Conservation (phyloP, 768 basidiomycete genomes). For the Hypsizygus marmoreus region DNA sequence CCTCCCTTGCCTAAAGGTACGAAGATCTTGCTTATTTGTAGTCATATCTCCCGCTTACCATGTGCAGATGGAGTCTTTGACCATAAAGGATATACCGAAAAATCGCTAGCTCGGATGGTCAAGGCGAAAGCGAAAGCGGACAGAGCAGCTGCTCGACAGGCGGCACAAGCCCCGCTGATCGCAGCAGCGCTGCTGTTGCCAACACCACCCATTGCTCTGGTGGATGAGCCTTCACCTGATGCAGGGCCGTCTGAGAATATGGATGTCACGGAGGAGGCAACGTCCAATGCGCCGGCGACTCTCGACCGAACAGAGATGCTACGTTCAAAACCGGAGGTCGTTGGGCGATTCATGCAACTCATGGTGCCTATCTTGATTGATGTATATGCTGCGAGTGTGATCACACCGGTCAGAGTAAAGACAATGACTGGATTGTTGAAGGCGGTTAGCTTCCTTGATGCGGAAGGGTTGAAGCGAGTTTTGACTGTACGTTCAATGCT, state of each 20-base stretch:
- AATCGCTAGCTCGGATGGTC: slow-evolving; percentile 70
- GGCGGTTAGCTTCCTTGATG: slow-evolving; percentile 86
- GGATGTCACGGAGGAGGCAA: slow-evolving; percentile 41
- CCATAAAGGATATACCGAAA: slow-evolving; percentile 87
- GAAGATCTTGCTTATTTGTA: slow-evolving; percentile 12
- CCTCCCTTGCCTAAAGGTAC: slow-evolving; percentile 91
- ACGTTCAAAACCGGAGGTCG: slow-evolving; percentile 71
- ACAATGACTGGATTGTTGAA: slow-evolving; percentile 87
- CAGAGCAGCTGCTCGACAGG: slow-evolving; percentile 68
- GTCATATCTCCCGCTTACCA: slow-evolving; percentile 6
- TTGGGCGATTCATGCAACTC: slow-evolving; percentile 83
- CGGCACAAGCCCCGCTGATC: slow-evolving; percentile 33
- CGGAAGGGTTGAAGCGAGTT: slow-evolving; percentile 72
- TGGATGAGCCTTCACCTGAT: slow-evolving; percentile 30
- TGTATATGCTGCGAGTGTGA: slow-evolving; percentile 98
- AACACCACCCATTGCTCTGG: slow-evolving; percentile 4
- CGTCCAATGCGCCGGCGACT: slow-evolving; percentile 34
- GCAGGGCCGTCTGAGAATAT: slow-evolving; percentile 28
- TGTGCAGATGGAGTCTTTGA: slow-evolving; percentile 91
- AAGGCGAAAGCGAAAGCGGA: slow-evolving; percentile 87
- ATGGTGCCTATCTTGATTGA: slow-evolving; percentile 94
- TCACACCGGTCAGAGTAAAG: slow-evolving; percentile 83
- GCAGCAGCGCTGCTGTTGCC: slow-evolving; percentile 19
- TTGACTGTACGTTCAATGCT: slow-evolving; percentile 60
- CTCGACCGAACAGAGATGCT: slow-evolving; percentile 75